A percentile compares a stretch with the other conserved stretches of the same genome.
These are phyloP conservation scores for Geum urbanum DNA, from an alignment of 306 rosid species.

Conservation along the genomic window DNA sequence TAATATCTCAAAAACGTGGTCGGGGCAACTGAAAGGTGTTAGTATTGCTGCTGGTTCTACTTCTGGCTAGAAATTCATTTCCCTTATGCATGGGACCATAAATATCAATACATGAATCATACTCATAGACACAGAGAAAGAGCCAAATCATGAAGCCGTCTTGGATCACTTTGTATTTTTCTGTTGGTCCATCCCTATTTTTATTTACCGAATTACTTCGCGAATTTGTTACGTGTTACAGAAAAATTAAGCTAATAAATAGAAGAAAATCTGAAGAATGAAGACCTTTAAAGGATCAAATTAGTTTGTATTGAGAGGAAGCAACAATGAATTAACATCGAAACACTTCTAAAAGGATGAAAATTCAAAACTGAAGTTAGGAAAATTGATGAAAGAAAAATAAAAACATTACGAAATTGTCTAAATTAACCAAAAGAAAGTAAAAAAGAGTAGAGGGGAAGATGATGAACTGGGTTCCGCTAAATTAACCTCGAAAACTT, in stretches of 20 bases:
- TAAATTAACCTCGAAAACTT: constrained; percentile 23
- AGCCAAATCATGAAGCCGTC: not conserved
- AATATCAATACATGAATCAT: not conserved
- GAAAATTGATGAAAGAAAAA: not conserved
- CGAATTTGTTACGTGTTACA: too few species aligned
- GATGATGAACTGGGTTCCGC: constrained; percentile 9
- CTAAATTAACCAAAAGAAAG: not conserved
- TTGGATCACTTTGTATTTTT: not conserved
- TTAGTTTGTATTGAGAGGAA: constrained; percentile 1
- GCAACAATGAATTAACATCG: not conserved
- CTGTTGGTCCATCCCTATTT: not conserved
- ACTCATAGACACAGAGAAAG: not conserved
- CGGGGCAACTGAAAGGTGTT: constrained; percentile 7
- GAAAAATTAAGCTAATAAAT: too few species aligned
- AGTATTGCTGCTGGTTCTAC: constrained; percentile 4
- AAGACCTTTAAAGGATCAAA: not conserved
- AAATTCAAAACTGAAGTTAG: constrained; percentile 6
- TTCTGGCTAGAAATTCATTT: not conserved
- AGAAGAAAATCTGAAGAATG: too few species aligned
- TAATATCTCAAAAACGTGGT: not conserved
- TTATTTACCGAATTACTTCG: too few species aligned
- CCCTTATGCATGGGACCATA: constrained; percentile 9
- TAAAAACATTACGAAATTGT: constrained; percentile 18
- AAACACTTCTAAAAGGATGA: not conserved
- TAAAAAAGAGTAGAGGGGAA: too few species aligned